Evolutionary conservation across 2,329 filamentous ascomycete species (phyloP).

Genomic region (Exophiala alcalophila): DNA sequence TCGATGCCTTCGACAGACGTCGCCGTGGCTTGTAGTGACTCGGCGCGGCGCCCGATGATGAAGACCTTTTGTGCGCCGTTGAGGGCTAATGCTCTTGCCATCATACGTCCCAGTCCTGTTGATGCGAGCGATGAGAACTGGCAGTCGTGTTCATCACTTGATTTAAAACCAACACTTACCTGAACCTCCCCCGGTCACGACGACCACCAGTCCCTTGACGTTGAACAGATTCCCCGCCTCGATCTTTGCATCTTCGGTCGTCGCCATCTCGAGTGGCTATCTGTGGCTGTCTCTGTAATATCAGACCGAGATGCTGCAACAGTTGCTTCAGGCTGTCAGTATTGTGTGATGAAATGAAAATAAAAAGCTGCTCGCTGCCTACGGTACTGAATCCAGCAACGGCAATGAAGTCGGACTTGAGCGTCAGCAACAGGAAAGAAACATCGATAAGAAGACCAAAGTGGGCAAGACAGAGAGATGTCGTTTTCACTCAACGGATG

Average conservation of each 20-base stretch:
- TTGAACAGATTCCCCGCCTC: conserved; percentile 41
- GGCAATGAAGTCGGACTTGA: too few relatives aligned
- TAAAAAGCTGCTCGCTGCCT: too few relatives aligned
- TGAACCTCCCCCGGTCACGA: conserved; percentile 54
- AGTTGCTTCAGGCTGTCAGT: too few relatives aligned
- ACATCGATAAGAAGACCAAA: too few relatives aligned
- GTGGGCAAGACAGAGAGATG: too few relatives aligned
- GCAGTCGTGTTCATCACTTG: too few relatives aligned
- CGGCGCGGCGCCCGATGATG: conserved; percentile 49
- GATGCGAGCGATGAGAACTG: not conserved
- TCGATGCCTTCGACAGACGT: conserved; percentile 32
- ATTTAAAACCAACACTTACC: conserved; percentile 40
- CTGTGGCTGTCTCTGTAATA: too few relatives aligned
- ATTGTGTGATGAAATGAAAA: too few relatives aligned
- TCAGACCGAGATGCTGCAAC: too few relatives aligned
- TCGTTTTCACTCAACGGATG: too few relatives aligned
- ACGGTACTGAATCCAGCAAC: too few relatives aligned
- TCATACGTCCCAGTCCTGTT: conserved; percentile 43
- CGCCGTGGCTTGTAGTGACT: conserved; percentile 44
- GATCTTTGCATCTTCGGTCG: conserved; percentile 4
- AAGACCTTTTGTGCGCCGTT: conserved; percentile 54
- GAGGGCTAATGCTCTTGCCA: conserved; percentile 42
- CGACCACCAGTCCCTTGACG: conserved; percentile 50
- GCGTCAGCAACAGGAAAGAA: too few relatives aligned
- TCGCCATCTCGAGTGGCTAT: conserved; percentile 1